These are phyloP conservation scores for Picea mariana DNA, from an alignment of 83 land plant species.

Conservation along the genomic window DNA sequence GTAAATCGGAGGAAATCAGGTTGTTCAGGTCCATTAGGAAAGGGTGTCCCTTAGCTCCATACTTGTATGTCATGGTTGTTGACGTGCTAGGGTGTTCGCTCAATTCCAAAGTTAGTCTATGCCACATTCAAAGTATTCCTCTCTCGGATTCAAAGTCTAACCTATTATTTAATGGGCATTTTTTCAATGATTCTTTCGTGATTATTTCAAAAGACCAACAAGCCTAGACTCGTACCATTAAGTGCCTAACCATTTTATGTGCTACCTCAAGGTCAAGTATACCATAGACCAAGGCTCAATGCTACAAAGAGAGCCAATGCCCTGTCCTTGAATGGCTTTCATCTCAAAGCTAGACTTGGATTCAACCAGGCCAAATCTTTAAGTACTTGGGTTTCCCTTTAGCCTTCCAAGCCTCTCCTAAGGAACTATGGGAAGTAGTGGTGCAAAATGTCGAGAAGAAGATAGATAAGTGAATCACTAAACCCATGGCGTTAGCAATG, in stretches of 20 bases:
- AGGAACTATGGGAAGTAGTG: neutral
- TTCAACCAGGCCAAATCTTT: neutral
- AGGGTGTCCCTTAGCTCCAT: neutral
- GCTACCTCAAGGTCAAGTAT: neutral
- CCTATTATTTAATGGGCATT: neutral
- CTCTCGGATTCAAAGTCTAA: neutral
- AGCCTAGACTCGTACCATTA: neutral
- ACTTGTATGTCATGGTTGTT: neutral
- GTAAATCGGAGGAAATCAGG: neutral
- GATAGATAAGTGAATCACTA: too few relatives aligned
- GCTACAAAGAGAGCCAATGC: neutral
- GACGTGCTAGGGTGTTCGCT: neutral
- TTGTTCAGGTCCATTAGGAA: neutral
- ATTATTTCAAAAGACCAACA: neutral
- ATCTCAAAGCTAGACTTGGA: neutral
- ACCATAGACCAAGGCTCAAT: neutral
- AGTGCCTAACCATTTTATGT: neutral
- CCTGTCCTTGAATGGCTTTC: neutral
- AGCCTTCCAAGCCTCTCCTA: neutral
- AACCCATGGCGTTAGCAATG: too few relatives aligned
- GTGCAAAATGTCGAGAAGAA: too few relatives aligned
- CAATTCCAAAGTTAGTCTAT: neutral
- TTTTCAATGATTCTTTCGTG: neutral
- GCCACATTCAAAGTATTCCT: neutral
- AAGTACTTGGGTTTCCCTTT: neutral